Percentiles rank a stretch among this genome's conserved stretches.
phyloP scores from a whole-genome alignment of 176 grass and related monocot species.

The Leersia perrieri region DNA sequence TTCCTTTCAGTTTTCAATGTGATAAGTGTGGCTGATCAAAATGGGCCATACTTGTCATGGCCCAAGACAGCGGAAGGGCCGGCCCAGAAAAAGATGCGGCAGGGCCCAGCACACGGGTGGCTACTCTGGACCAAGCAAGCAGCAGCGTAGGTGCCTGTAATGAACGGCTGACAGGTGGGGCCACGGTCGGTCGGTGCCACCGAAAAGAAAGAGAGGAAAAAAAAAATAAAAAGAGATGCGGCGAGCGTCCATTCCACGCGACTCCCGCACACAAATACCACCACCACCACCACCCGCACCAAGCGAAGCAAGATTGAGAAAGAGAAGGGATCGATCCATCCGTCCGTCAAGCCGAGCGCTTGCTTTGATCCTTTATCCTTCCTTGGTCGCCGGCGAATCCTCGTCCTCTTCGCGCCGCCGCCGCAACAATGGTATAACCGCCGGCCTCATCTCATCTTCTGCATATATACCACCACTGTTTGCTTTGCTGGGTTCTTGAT shows the following conservation, averaged over 20 bases:
- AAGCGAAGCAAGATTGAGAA: no score
- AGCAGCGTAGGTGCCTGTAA: not conserved
- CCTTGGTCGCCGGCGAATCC: not conserved
- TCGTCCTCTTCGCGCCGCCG: not conserved
- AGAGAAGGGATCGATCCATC: not conserved
- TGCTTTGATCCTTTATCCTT: not conserved
- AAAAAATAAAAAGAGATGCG: slow-evolving; percentile 13
- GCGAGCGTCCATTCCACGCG: slow-evolving; percentile 52
- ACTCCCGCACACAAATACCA: slow-evolving; percentile 53
- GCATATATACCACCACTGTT: not conserved
- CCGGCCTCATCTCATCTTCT: not conserved
- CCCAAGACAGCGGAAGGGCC: not conserved
- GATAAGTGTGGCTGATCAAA: no score
- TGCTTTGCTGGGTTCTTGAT: not conserved
- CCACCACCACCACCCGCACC: not conserved
- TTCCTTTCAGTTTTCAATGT: no score
- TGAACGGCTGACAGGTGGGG: slow-evolving; percentile 1
- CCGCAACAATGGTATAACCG: slow-evolving; percentile 16
- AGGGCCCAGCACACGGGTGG: not conserved
- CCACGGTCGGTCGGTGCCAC: slow-evolving; percentile 12
- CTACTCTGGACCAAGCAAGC: not conserved
- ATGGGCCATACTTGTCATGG: no score
- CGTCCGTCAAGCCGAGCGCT: not conserved
- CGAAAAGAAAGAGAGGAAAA: not conserved
- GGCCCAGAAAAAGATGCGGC: not conserved